These are phyloP conservation scores for Stachybotrys chlorohalonatus DNA, from an alignment of 2,329 filamentous ascomycete species.

Conservation along the genomic window DNA sequence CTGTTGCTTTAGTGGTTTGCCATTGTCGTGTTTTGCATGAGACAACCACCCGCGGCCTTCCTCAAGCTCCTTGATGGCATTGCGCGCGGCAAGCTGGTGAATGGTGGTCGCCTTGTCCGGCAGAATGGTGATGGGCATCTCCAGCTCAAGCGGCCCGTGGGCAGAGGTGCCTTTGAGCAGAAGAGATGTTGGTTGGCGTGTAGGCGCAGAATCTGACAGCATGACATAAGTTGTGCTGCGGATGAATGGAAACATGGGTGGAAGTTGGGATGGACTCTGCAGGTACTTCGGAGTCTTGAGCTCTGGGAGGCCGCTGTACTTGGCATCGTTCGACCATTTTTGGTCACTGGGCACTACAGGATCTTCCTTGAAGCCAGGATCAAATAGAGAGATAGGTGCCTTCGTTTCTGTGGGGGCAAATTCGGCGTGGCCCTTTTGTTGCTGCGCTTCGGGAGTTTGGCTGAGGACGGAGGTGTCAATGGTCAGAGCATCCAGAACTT, in stretches of 20 bases:
- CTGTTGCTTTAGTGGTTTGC: conserved; percentile 34
- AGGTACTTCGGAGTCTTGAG: conserved; percentile 47
- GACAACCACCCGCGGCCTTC: conserved; percentile 59
- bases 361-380: conserved; percentile 35
- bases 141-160: conserved; percentile 51
- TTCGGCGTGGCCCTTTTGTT: not conserved
- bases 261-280: conserved; percentile 55
- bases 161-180: conserved; percentile 46
- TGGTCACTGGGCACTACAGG: not conserved
- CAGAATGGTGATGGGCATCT: conserved; percentile 50
- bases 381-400: conserved; percentile 49
- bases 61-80: conserved; percentile 60
- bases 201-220: conserved; percentile 39
- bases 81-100: conserved; percentile 62
- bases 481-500: conserved; percentile 37
- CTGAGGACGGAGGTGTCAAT: conserved; percentile 17
- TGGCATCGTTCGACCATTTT: too few species aligned
- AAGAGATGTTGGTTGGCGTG: conserved; percentile 39
- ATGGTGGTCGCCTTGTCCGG: conserved; percentile 42
- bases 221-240: conserved; percentile 59
- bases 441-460: conserved; percentile 6
- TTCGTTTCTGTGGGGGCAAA: conserved; percentile 15
- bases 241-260: conserved; percentile 57
- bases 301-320: conserved; percentile 33
- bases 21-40: conserved; percentile 35